Percentiles rank a stretch among this genome's conserved stretches.
Conservation (phyloP, 306 rosid species). For the Datisca glomerata region DNA sequence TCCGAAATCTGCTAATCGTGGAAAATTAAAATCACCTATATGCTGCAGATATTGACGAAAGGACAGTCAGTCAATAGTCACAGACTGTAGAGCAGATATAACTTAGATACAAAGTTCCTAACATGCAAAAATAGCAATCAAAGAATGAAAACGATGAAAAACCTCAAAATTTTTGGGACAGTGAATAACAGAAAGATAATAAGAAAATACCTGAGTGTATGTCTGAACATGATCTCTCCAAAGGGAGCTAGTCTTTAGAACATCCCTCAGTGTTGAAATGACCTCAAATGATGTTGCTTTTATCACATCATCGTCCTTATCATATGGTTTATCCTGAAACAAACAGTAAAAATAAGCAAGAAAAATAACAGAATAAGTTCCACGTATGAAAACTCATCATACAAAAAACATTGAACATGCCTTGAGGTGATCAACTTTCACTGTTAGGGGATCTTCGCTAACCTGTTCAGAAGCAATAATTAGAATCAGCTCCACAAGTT, state of each 20-base stretch:
- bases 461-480: slow-evolving; percentile 38
- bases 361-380: neutral
- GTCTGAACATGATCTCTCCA: slow-evolving; percentile 99
- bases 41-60: slow-evolving; percentile 45
- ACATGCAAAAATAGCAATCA: too few relatives aligned
- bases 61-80: neutral
- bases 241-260: slow-evolving; percentile 93
- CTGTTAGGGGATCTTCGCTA: slow-evolving; percentile 90
- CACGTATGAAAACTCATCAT: slow-evolving; percentile 5
- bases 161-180: too few relatives aligned
- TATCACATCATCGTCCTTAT: slow-evolving; percentile 87
- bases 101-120: too few relatives aligned
- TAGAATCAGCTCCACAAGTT: slow-evolving; percentile 3
- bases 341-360: slow-evolving; percentile 11
- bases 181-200: neutral
- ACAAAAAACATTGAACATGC: slow-evolving; percentile 22
- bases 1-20: slow-evolving; percentile 98
- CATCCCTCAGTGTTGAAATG: slow-evolving; percentile 89
- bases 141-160: too few relatives aligned
- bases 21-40: slow-evolving; percentile 90
- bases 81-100: too few relatives aligned
- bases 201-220: slow-evolving; percentile 69
- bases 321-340: slow-evolving; percentile 68
- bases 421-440: slow-evolving; percentile 99
- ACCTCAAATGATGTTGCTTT: slow-evolving; percentile 98